These are phyloP conservation scores for Hemisphaericaspora subhashii DNA, from an alignment of 1,139 yeast genomes.

Conservation along the genomic window DNA sequence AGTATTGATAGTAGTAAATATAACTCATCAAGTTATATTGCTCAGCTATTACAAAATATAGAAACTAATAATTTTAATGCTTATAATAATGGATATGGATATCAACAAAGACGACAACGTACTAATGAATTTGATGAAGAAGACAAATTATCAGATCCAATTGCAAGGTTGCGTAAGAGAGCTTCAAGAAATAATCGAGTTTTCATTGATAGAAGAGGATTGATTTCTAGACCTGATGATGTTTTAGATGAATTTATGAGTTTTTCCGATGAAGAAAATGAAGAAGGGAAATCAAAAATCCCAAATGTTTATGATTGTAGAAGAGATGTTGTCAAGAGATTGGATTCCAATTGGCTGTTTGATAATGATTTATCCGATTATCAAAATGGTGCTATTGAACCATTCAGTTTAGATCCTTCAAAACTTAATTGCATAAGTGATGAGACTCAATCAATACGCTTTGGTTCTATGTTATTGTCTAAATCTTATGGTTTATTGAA, in stretches of 20 bases:
- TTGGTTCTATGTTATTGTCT: slow-evolving; percentile 86
- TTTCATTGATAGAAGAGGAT: slow-evolving; percentile 70
- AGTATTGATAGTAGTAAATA: slow-evolving; percentile 25
- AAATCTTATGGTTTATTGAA: slow-evolving; percentile 76
- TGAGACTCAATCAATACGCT: slow-evolving; percentile 85
- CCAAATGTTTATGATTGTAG: slow-evolving; percentile 58
- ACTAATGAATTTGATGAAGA: slow-evolving; percentile 27
- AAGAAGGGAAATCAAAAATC: slow-evolving; percentile 16
- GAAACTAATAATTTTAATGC: slow-evolving; percentile 48
- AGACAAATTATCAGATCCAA: slow-evolving; percentile 48
- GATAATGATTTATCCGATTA: slow-evolving; percentile 61
- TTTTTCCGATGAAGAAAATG: slow-evolving; percentile 26
- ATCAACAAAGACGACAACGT: slow-evolving; percentile 17
- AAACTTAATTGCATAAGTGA: slow-evolving; percentile 78
- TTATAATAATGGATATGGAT: slow-evolving; percentile 44
- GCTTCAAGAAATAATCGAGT: slow-evolving; percentile 70
- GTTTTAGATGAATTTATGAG: slow-evolving; percentile 39
- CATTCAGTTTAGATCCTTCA: slow-evolving; percentile 65
- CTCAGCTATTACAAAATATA: slow-evolving; percentile 44
- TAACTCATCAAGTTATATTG: slow-evolving; percentile 35
- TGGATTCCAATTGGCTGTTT: slow-evolving; percentile 73
- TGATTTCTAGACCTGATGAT: slow-evolving; percentile 32
- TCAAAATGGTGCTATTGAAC: slow-evolving; percentile 48
- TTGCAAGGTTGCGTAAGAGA: slow-evolving; percentile 71
- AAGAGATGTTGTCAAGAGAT: slow-evolving; percentile 52